Evolutionary conservation across 306 rosid species (phyloP), one percentile per base, ranked within the genome.

Genomic region (Quercus wislizeni): DNA sequence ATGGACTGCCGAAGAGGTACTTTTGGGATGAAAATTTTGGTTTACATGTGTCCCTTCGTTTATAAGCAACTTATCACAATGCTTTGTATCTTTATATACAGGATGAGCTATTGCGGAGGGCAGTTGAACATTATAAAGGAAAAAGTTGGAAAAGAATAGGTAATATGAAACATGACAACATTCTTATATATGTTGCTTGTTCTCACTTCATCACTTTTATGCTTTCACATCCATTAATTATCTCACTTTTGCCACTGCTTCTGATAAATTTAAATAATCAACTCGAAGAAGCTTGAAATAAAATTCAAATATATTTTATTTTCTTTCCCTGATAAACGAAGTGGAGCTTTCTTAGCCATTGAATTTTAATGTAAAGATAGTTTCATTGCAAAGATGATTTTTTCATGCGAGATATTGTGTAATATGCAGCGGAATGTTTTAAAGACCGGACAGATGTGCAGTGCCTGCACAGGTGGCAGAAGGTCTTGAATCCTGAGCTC

Each of bases 391-490:
- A 59, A 23, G 78, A 83, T 81, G 54, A 49, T 73, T 33, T 72
- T 64, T 73, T 65, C 19, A 30, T 71, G 64, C 30, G 19, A 8
- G 23, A 8, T 41, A 55, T 77, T 63, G 78, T 77, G 74, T 64
- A 52, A 79, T 83, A 71, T 85, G 87, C 80, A 96, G 99, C 99
- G 31, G 97, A 86, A 87, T 89, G 91, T 89, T 91, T 96, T 86
- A 91, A 91, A 89, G 99, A 93, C 69, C 91, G 99, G 77, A 91
- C 98, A 31, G 99, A 96, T 80, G 99, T 96, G 56, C 99, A 96
- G 71, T 96, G 99, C 88, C 89, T 96, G 73, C 99, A 96, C 90
- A 87, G 99, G 86, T 96, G 99, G 99, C 99, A 96, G 87, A 96
- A 96, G 84, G 99, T 96, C 83, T 89, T 96, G 76, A 93, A 96